Base-by-base conservation (phyloP, 1,284 basidiomycete genomes). In the Exsudoporus floridanus region DNA sequence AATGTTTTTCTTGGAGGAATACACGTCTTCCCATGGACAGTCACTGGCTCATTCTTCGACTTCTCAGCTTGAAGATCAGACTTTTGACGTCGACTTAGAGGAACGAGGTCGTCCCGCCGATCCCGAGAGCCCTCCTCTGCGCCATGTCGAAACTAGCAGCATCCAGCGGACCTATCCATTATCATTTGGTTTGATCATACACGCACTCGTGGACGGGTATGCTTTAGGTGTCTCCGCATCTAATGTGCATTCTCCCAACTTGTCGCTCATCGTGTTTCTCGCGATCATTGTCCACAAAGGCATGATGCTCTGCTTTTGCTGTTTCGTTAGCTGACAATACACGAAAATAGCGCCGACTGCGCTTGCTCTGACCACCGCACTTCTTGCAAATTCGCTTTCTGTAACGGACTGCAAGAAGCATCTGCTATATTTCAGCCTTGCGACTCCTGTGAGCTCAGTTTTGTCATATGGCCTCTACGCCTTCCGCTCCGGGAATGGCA, bases 271-370 rank as follows among this genome's bases (percentile, higher is more conserved):
- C 38, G 88, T 97, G 1, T 96, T 97, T 67, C 65, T 95, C 28
- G 94, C 94, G 2, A 81, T 97, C 31, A 78, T 92, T 39, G 77
- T 96, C 9, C 94, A 97, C 71, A 97, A 96, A 80, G 90, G 92
- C 86, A 57, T 40, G 48, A 12, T 28, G 1, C 28, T 36, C 25
- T 45, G 25, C 28, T 44, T 49, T 27, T 21, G 12, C 4, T 34
- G 12, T n/a, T 40, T 52, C 30, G 27, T 40, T 51, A 12, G 25
- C 46, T 57, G 23, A 60, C 50, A 30, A 36, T 39, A 16, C 34
- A 18, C 34, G 48, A 5, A 34, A 57, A 49, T 59, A 94, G 92
- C 89, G 2, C 93, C 92, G 2, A 92, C 92, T 4, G 86, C 91
- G 2, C 74, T 96, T 41, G 93, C 92, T 5, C 77, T 94, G 40